Evolutionary conservation across 1,139 yeast genomes (phyloP), one percentile per base, ranked within the genome.

Genomic region (Kodamaea fungicola): DNA sequence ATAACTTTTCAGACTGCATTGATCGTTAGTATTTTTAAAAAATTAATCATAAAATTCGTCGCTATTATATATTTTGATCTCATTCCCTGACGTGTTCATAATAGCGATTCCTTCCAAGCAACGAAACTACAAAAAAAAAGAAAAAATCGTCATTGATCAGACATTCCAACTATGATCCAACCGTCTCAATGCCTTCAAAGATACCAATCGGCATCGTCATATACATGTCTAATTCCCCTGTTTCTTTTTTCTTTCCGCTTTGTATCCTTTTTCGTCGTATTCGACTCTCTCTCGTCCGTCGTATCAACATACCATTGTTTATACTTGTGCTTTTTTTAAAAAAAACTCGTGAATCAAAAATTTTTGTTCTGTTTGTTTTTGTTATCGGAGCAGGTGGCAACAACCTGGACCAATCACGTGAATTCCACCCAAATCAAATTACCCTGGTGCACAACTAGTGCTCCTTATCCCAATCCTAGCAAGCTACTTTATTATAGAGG

Each of bases 1-100:
- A 86, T 57, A 92, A 78, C 69, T 89, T 85, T 51, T 86, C 94
- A 55, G 94, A 81, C 87, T 76, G 42, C 34, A 40, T 32, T 25
- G 19, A 27, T 12, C 21, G 42, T 41, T 40, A 41, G 44, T 43
- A 36, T 28, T 24, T 32, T 31, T 31, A 4, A 29, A 29, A 29
- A 16, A 12, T 12, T 19, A 23, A 30, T 19, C 32, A 30, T 12
- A 12, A 26, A 26, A 26, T 10, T 13, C 10, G 12, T 26, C 8
- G 12, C 29, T 26, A 13, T 13, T 26, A 26, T 26, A 26, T 26
- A 26, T 13, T 10, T 10, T 13, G 10, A 8, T 10, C 12, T 13
- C 16, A 26, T 9, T 26, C 29, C 29, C 12, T 13, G 12, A 26
- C 32, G 27, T 37, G 32, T 37, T 33, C 35, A 26, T 10, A 26